Percentiles rank a stretch among this genome's conserved stretches.
phyloP scores from a whole-genome alignment of 108 stramenopile genomes.

The Nannochloropsis salina region DNA sequence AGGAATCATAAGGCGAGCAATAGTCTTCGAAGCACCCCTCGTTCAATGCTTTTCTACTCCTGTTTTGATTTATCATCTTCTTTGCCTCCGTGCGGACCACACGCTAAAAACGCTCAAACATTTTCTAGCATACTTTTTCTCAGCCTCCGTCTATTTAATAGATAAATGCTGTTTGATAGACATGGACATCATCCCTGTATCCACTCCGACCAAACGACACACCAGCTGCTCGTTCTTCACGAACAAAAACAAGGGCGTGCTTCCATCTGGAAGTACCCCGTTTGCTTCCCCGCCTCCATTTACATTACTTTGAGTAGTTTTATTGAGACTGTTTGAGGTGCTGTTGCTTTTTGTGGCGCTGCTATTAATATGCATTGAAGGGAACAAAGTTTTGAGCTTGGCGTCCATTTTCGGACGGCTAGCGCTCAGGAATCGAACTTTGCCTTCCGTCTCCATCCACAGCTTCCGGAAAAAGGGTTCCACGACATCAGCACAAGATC shows the following conservation, averaged over 20 bases:
- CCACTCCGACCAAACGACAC: not conserved
- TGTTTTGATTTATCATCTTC: too few relatives aligned
- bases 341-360: not conserved
- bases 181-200: not conserved
- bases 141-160: not conserved
- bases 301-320: not conserved
- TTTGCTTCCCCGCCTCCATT: not conserved
- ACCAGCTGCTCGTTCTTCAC: not conserved
- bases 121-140: not conserved
- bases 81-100: too few relatives aligned
- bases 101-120: too few relatives aligned
- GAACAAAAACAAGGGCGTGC: not conserved
- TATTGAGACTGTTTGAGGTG: too few relatives aligned
- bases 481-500: not conserved
- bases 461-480: not conserved
- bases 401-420: not conserved
- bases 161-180: slow-evolving; percentile 7
- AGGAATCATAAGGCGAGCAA: too few relatives aligned
- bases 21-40: too few relatives aligned
- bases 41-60: too few relatives aligned
- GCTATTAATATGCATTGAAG: not conserved
- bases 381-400: not conserved
- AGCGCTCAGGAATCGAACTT: not conserved
- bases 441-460: not conserved
- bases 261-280: not conserved